Conservation (phyloP, 2,329 filamentous ascomycete species). For the Pyrenophora tritici-repentis region DNA sequence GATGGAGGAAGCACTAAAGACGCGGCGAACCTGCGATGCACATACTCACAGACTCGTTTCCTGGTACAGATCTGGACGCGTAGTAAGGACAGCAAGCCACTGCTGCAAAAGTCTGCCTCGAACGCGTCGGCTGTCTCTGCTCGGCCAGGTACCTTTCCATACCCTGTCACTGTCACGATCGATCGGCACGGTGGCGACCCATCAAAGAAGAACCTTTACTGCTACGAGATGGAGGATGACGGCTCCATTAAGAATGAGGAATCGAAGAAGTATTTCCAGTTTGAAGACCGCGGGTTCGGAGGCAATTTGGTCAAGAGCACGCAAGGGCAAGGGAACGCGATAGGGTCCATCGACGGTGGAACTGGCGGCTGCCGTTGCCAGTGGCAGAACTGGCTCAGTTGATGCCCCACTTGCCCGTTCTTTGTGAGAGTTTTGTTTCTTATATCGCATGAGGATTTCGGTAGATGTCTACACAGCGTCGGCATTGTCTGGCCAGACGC, state of each 20-base stretch:
- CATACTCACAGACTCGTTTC: constrained; percentile 66
- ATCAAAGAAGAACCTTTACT: constrained; percentile 63
- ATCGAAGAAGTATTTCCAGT: constrained; percentile 53
- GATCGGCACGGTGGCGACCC: constrained; percentile 64
- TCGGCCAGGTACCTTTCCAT: constrained; percentile 64
- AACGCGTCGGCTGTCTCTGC: constrained; percentile 51
- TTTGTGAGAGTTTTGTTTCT: constrained; percentile 1
- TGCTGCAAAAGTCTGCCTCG: constrained; percentile 36
- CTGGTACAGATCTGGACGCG: constrained; percentile 67
- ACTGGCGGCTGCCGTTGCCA: constrained; percentile 63
- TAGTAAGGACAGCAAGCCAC: constrained; percentile 47
- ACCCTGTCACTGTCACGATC: constrained; percentile 63
- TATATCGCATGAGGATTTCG: constrained; percentile 18
- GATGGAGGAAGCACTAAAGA: constrained; percentile 56
- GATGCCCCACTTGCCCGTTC: not conserved
- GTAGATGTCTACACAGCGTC: constrained; percentile 30
- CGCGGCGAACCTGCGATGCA: constrained; percentile 57
- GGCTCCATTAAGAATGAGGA: constrained; percentile 48
- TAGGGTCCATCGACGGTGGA: constrained; percentile 61
- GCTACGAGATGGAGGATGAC: constrained; percentile 60
- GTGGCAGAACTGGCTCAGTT: constrained; percentile 60
- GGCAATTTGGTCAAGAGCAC: constrained; percentile 59
- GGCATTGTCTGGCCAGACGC: constrained; percentile 6
- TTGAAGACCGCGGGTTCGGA: constrained; percentile 59
- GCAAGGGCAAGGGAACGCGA: constrained; percentile 48